Base-by-base conservation (phyloP, 2,329 filamentous ascomycete species). In the Aureobasidium pullulans region DNA sequence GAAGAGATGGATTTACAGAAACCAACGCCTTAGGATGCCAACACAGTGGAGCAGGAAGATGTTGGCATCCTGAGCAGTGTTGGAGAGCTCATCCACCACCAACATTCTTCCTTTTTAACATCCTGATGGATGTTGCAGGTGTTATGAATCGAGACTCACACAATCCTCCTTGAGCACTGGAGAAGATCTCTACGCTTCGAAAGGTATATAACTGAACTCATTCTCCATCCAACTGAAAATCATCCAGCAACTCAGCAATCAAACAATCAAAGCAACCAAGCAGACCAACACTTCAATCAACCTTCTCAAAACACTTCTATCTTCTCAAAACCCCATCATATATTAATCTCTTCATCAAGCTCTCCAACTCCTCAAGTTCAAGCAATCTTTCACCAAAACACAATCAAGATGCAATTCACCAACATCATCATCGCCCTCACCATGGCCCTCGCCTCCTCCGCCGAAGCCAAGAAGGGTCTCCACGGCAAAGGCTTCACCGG, bases 401-500 rank as follows among this genome's bases (percentile, higher is more conserved):
- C 36, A 37, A 23, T 40, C 48, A 52, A 52, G 11, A 52, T 52
- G 49, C 49, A 52, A 11, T 52, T 52, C 49, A 16, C 49, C 15
- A 28, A 32, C 36, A 39, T 52, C 36, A 42, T 52, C 36, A 23
- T 49, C 11, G 37, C 49, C 10, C 36, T 52, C 49, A 40, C 49
- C 49, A 52, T 52, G 49, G 49, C 34, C 28, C 23, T 52, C 6
- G 49, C 36, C 23, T n/a, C 49, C 49, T 52, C 36, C 15, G 49
- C 31, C 23, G 49, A 52, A 9, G 49, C 49, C 28, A 52, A 52
- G 49, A 52, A 52, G 49, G 37, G 36, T 8, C 49, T 52, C 1
- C 49, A 52, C 49, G 49, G 49, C 36, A 52, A 52, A 37, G 49
- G 49, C 36, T 52, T 52, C 49, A 52, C 49, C n/a, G 49, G 49